Percentiles rank a stretch among this genome's conserved stretches.
These are phyloP conservation scores for Pavlovales sp. DNA, from an alignment of 208 protist species.

Conservation along the genomic window DNA sequence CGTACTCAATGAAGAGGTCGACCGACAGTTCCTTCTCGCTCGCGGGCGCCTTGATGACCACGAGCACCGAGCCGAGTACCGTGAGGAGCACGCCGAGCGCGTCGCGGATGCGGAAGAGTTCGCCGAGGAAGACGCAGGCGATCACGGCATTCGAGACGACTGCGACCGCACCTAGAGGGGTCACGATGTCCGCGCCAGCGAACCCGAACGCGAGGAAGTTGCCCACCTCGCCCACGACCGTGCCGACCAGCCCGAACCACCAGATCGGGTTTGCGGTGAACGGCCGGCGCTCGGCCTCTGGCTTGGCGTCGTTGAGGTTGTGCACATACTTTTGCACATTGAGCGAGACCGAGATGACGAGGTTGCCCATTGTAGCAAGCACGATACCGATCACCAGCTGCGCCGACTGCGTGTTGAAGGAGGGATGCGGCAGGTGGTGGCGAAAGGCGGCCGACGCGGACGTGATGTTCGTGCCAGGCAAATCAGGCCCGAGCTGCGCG, in stretches of 20 bases:
- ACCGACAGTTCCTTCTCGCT: neutral
- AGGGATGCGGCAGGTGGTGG: no score
- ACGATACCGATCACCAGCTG: neutral
- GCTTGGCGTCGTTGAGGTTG: neutral
- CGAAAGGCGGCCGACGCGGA: no score
- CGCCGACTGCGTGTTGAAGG: no score
- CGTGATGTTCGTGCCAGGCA: neutral
- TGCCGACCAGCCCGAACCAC: constrained; percentile 1
- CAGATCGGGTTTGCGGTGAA: constrained; percentile 10
- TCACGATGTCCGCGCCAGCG: constrained; percentile 7
- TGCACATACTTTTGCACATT: constrained; percentile 33
- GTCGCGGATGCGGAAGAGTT: constrained; percentile 22
- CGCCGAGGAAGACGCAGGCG: neutral
- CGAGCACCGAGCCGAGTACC: neutral
- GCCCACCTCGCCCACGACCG: neutral
- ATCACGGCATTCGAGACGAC: constrained; percentile 23
- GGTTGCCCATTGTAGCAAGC: neutral
- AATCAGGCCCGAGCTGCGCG: neutral
- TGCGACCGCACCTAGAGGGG: constrained; percentile 9
- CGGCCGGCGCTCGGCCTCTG: neutral
- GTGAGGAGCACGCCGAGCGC: neutral
- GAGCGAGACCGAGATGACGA: constrained; percentile 12
- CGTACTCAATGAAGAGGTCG: neutral
- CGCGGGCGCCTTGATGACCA: constrained; percentile 6
- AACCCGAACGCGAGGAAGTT: constrained; percentile 25